These are phyloP conservation scores for Thinopyrum elongatum DNA, from an alignment of 176 grass and related monocot genomes.

Conservation along the genomic window DNA sequence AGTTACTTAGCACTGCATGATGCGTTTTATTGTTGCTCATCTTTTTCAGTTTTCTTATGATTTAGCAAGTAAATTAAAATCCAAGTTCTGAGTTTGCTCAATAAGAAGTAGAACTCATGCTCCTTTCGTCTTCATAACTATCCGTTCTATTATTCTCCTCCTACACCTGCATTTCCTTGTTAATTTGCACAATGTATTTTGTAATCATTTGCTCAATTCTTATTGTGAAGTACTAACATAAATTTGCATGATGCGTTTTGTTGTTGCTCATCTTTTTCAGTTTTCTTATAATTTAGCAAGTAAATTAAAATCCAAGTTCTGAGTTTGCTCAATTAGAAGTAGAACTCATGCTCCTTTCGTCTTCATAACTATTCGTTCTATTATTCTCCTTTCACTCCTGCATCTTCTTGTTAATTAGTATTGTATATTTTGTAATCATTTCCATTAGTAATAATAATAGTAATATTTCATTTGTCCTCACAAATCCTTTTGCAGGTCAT, in stretches of 20 bases:
- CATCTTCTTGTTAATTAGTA: not conserved
- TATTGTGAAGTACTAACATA: not conserved
- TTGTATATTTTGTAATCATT: constrained; percentile 8
- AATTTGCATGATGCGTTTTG: not conserved
- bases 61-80: too few species aligned
- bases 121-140: too few species aligned
- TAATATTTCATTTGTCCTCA: not conserved
- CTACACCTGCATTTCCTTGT: too few species aligned
- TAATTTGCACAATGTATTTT: not conserved
- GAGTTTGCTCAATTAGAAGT: not conserved
- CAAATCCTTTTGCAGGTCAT: constrained; percentile 58
- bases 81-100: too few species aligned
- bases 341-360: not conserved
- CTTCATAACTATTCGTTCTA: not conserved
- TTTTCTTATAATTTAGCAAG: not conserved
- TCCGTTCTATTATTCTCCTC: too few species aligned
- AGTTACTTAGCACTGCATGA: not conserved
- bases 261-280: not conserved
- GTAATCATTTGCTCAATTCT: not conserved
- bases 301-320: not conserved
- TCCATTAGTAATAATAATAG: not conserved
- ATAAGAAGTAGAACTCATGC: too few species aligned
- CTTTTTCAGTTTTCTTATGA: not conserved
- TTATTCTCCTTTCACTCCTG: not conserved
- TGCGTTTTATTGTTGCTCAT: not conserved